Base-by-base conservation (phyloP, 768 basidiomycete species). In the Mycena vitilis region DNA sequence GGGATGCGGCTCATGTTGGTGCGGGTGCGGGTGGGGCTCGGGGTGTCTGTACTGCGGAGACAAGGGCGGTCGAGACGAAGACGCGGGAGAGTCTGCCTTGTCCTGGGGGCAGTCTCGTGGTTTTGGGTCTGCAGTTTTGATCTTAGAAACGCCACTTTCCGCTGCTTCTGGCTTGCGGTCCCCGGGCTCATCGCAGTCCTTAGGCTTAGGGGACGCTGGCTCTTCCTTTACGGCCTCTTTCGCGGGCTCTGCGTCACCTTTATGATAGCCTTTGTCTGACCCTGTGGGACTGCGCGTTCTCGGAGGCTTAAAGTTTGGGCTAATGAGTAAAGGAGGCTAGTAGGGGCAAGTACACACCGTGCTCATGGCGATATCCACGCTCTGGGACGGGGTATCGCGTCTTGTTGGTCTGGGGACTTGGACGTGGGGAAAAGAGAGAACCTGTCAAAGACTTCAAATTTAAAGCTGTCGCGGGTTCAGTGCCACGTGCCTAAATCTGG, bases 31-130 rank as follows among this genome's bases (percentile, higher is more conserved):
- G 5, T 63, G 49, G 45, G 63, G 38, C 8, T 25, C 36, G 3
- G 51, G 60, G 47, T 59, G 63, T 22, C 65, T 63, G 58, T 71
- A 68, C 48, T 55, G 65, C 2, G 61, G 62, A 5, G 70, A 63
- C 44, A 47, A 47, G 11, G 70, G 65, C 0, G 60, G 5, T 16
- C 54, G 64, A 18, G 69, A 60, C 18, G 59, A 56, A 5, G 61
- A 58, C 9, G 58, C 51, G 10, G 64, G 47, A 10, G 63, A 58
- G 16, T 62, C 66, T 36, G 44, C 7, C 6, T 61, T 60, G 23
- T 61, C 59, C 22, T 16, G 57, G 8, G 65, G 4, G 34, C 65
- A 66, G 52, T 60, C 45, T 20, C 58, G 44, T 1, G 60, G 60
- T 5, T 48, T 42, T 4, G 5, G 47, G 18, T 48, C 49, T 44